These are phyloP conservation scores for Peterozyma toletana DNA, from an alignment of 805 yeast species.

Conservation along the genomic window DNA sequence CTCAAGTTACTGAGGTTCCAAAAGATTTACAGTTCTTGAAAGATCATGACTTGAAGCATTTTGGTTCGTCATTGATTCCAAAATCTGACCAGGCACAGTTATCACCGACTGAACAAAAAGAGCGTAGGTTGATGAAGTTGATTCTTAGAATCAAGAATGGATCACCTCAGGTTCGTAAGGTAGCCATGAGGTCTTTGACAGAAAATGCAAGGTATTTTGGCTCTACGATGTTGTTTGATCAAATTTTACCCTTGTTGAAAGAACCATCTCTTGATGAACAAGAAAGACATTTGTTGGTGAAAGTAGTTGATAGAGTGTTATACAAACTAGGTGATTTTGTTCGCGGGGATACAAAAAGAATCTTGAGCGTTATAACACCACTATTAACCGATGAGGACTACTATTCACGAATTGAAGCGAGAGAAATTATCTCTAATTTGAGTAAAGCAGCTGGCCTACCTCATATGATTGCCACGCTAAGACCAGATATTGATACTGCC, in stretches of 20 bases:
- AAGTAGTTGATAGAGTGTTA: slow-evolving; percentile 63
- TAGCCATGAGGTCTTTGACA: slow-evolving; percentile 58
- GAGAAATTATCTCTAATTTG: slow-evolving; percentile 68
- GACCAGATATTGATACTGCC: slow-evolving; percentile 76
- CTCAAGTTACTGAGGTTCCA: slow-evolving; percentile 44
- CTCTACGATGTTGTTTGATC: slow-evolving; percentile 58
- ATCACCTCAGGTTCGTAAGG: slow-evolving; percentile 56
- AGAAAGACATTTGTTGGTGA: slow-evolving; percentile 77
- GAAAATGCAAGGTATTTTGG: slow-evolving; percentile 63
- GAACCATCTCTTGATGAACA: slow-evolving; percentile 71
- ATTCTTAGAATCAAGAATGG: slow-evolving; percentile 77
- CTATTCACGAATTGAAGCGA: slow-evolving; percentile 68
- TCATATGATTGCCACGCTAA: slow-evolving; percentile 66
- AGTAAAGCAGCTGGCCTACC: slow-evolving; percentile 80
- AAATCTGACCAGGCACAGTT: slow-evolving; percentile 24
- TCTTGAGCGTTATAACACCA: slow-evolving; percentile 72
- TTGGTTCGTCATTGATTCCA: slow-evolving; percentile 45
- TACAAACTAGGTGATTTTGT: slow-evolving; percentile 57
- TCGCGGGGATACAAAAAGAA: slow-evolving; percentile 66
- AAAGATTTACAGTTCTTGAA: slow-evolving; percentile 63
- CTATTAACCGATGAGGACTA: slow-evolving; percentile 72
- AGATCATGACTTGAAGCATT: slow-evolving; percentile 64
- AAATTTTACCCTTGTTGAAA: slow-evolving; percentile 67
- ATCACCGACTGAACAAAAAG: slow-evolving; percentile 47
- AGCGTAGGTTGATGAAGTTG: slow-evolving; percentile 53